Percentiles rank a stretch among this genome's conserved stretches.
phyloP scores from a whole-genome alignment of 495 filamentous ascomycete species.

The Penicillium cataractarum region DNA sequence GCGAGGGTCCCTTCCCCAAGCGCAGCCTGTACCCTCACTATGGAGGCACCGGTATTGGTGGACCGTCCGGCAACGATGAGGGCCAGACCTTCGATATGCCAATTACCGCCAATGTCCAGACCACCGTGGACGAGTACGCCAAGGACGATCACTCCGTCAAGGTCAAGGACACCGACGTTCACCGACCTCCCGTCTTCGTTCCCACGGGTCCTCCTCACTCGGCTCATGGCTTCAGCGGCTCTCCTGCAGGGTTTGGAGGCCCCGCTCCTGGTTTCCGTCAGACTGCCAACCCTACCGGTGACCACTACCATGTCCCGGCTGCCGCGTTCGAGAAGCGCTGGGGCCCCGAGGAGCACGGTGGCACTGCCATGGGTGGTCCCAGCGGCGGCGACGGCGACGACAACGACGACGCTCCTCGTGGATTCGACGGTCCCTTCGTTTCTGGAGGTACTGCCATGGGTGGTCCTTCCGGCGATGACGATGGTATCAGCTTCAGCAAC shows the following conservation, averaged over 20 bases:
- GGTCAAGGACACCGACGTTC: conserved; percentile 28
- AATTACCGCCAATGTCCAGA: conserved; percentile 25
- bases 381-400: conserved; percentile 16
- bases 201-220: conserved; percentile 1
- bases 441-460: conserved; percentile 29
- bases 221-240: not conserved
- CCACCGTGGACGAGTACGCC: conserved; percentile 23
- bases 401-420: conserved; percentile 3
- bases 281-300: not conserved
- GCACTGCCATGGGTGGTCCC: conserved; percentile 21
- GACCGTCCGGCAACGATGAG: conserved; percentile 34
- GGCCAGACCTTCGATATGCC: conserved; percentile 33
- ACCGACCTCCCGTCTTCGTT: conserved; percentile 12
- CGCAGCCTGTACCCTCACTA: conserved; percentile 11
- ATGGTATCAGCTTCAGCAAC: conserved; percentile 14
- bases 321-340: conserved; percentile 24
- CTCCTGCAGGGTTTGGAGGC: not conserved
- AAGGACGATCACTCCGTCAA: conserved; percentile 38
- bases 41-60: conserved; percentile 30
- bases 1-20: conserved; percentile 26
- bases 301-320: conserved; percentile 17
- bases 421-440: conserved; percentile 3
- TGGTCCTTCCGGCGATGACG: conserved; percentile 29
- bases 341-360: conserved; percentile 14
- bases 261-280: conserved; percentile 8